Conservation (phyloP, 345 rosid species). For the Moricandia arvensis region DNA sequence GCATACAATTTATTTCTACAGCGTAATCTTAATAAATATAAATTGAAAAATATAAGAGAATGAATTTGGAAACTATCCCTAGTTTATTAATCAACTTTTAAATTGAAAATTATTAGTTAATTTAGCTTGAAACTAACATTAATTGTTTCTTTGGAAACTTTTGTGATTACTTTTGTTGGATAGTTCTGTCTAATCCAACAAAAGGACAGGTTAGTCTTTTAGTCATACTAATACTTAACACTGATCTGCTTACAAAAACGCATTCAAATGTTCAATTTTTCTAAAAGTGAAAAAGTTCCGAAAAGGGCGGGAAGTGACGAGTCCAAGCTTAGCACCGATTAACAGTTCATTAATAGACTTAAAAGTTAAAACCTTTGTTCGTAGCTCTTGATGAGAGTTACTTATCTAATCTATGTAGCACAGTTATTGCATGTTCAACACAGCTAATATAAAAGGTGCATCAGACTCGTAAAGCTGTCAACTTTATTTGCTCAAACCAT, state of each 20-base stretch:
- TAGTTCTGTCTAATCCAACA: neutral
- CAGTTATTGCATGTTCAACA: constrained; percentile 30
- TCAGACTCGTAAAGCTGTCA: constrained; percentile 14
- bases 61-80: too few species aligned
- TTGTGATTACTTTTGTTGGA: too few species aligned
- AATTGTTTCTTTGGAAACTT: too few species aligned
- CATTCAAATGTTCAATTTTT: neutral
- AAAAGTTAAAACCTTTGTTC: neutral
- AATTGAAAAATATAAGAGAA: too few species aligned
- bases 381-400: neutral
- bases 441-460: constrained; percentile 17
- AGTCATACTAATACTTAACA: too few species aligned
- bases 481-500: neutral
- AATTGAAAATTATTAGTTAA: too few species aligned
- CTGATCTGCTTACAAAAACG: too few species aligned
- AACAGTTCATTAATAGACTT: neutral
- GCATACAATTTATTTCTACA: neutral
- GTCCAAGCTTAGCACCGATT: neutral
- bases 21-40: too few species aligned
- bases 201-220: neutral
- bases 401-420: neutral
- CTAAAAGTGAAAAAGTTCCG: neutral
- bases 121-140: too few species aligned
- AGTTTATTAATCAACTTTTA: too few species aligned
- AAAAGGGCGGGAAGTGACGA: neutral